Percentiles rank a stretch among this genome's conserved stretches.
These are phyloP conservation scores for Cercospora nicotianae DNA, from an alignment of 2,329 filamentous ascomycete genomes.

Conservation along the genomic window DNA sequence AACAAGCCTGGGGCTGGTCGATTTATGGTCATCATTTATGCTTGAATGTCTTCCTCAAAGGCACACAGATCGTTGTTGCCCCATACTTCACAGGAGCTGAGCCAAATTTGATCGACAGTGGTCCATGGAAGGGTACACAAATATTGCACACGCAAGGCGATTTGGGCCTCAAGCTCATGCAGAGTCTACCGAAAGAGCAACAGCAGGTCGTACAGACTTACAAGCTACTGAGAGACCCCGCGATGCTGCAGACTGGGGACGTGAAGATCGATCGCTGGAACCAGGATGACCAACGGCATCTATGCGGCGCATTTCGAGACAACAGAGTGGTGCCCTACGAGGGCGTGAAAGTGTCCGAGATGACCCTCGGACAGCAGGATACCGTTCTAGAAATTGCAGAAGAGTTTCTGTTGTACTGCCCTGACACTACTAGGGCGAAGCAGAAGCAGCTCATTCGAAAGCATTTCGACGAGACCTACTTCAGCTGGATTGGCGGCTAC, in stretches of 20 bases:
- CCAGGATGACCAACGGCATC: slow-evolving; percentile 74
- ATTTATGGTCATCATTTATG: slow-evolving; percentile 81
- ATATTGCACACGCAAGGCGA: slow-evolving; percentile 66
- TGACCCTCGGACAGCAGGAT: slow-evolving; percentile 53
- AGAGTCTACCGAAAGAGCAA: slow-evolving; percentile 52
- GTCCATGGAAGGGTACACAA: slow-evolving; percentile 61
- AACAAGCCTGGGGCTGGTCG: slow-evolving; percentile 67
- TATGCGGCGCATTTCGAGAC: slow-evolving; percentile 76
- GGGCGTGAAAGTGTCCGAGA: slow-evolving; percentile 58
- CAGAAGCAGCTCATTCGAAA: slow-evolving; percentile 57
- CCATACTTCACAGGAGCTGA: slow-evolving; percentile 81
- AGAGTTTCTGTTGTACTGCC: slow-evolving; percentile 70
- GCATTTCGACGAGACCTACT: slow-evolving; percentile 71
- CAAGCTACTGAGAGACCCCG: slow-evolving; percentile 60
- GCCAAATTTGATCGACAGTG: slow-evolving; percentile 70
- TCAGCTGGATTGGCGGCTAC: slow-evolving; percentile 74
- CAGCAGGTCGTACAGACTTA: slow-evolving; percentile 59
- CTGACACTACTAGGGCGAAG: slow-evolving; percentile 53
- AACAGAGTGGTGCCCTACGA: slow-evolving; percentile 74
- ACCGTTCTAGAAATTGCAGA: slow-evolving; percentile 60
- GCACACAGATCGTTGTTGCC: slow-evolving; percentile 64
- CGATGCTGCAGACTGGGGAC: slow-evolving; percentile 58
- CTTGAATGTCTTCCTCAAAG: slow-evolving; percentile 67
- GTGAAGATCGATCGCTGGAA: slow-evolving; percentile 66
- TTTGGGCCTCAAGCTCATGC: slow-evolving; percentile 69